A percentile compares a stretch with the other conserved stretches of the same genome.
These are phyloP conservation scores for Calonectria naviculata DNA, from an alignment of 2,329 filamentous ascomycete species.

Conservation along the genomic window DNA sequence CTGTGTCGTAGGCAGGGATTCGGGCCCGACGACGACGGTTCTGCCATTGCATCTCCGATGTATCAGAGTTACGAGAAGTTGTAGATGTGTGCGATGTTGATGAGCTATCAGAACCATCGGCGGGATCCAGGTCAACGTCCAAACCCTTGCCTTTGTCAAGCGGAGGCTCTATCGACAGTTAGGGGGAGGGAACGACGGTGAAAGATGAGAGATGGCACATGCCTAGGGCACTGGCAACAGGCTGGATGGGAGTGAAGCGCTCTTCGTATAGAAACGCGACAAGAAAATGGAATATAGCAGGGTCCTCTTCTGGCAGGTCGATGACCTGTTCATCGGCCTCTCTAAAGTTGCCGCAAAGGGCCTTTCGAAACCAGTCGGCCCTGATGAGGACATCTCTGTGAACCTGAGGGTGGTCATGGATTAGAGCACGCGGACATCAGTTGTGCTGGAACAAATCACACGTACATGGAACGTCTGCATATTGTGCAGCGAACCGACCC, in stretches of 20 bases:
- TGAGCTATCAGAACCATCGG: constrained; percentile 48
- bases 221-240: constrained; percentile 54
- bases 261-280: constrained; percentile 63
- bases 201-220: constrained; percentile 40
- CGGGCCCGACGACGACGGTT: constrained; percentile 28
- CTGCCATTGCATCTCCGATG: constrained; percentile 26
- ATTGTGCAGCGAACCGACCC: constrained; percentile 53
- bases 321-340: constrained; percentile 59
- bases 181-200: constrained; percentile 4
- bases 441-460: neutral
- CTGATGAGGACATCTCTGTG: constrained; percentile 59
- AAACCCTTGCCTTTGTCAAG: constrained; percentile 57
- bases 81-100: constrained; percentile 39
- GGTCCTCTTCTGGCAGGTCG: constrained; percentile 62
- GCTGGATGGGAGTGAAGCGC: constrained; percentile 56
- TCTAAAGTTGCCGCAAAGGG: constrained; percentile 58
- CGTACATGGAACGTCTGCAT: constrained; percentile 55
- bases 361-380: constrained; percentile 60
- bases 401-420: constrained; percentile 45
- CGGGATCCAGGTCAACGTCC: constrained; percentile 33
- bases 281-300: constrained; percentile 62
- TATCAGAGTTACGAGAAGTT: constrained; percentile 29
- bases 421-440: constrained; percentile 11
- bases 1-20: constrained; percentile 10
- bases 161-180: constrained; percentile 29